A percentile compares a stretch with the other conserved stretches of the same genome.
phyloP scores from a whole-genome alignment of 164 flowering plant genomes.

The Tinospora cordifolia region DNA sequence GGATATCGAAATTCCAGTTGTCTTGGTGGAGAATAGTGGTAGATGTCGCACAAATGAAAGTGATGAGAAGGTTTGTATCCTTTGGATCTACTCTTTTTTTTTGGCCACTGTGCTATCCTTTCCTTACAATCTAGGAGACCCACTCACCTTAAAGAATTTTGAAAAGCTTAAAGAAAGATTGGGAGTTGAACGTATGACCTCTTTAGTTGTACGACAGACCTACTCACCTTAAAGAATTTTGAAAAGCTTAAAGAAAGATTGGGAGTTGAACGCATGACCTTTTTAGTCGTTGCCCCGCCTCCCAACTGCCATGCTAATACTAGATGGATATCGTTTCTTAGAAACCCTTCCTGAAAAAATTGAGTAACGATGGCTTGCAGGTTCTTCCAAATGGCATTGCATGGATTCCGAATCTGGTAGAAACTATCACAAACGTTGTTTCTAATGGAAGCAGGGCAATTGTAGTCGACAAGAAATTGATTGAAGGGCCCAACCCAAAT shows the following conservation, averaged over 20 bases:
- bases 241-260: no score
- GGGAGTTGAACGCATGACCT: no score
- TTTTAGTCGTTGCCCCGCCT: no score
- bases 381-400: slow-evolving; percentile 79
- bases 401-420: slow-evolving; percentile 76
- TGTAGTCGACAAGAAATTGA: slow-evolving; percentile 72
- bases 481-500: slow-evolving; percentile 88
- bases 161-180: no score
- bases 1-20: slow-evolving; percentile 55
- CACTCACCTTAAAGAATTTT: no score
- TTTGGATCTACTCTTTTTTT: neutral
- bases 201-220: no score
- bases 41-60: slow-evolving; percentile 79
- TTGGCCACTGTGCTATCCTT: no score
- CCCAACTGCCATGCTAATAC: no score
- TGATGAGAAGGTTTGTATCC: slow-evolving; percentile 63
- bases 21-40: slow-evolving; percentile 92
- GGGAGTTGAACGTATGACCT: no score
- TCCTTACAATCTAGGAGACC: no score
- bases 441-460: slow-evolving; percentile 61
- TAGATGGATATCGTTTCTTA: neutral
- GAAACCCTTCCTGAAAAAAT: neutral
- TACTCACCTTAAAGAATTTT: no score
- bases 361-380: slow-evolving; percentile 25
- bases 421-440: slow-evolving; percentile 50